These are phyloP conservation scores for Fimicolochytrium jonesii DNA, from an alignment of 192 early-diverging fungal genomes.

Conservation along the genomic window DNA sequence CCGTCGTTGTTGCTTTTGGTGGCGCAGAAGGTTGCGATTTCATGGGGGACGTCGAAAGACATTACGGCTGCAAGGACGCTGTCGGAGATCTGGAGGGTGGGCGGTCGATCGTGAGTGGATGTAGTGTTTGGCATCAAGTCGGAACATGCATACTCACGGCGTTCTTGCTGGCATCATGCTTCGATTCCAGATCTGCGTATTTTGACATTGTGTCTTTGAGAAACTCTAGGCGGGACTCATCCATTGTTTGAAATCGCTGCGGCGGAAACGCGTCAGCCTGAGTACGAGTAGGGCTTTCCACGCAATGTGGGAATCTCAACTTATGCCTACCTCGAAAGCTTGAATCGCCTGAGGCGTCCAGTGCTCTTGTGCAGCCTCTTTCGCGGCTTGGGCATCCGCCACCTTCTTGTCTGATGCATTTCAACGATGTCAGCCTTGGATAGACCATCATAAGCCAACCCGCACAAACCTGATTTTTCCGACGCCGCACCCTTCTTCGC, in stretches of 20 bases:
- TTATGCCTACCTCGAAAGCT: constrained; percentile 19
- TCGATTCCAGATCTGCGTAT: constrained; percentile 22
- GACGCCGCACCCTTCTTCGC: constrained; percentile 18
- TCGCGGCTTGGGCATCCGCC: constrained; percentile 27
- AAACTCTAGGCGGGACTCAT: constrained; percentile 14
- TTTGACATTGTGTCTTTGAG: constrained; percentile 22
- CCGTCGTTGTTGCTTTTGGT: constrained; percentile 18
- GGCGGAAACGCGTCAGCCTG: background rate
- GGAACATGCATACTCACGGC: background rate
- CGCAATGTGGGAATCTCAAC: no score
- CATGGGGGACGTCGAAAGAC: constrained; percentile 24
- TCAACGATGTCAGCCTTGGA: background rate
- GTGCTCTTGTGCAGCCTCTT: constrained; percentile 20
- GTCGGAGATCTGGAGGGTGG: constrained; percentile 33
- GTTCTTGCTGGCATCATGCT: constrained; percentile 10
- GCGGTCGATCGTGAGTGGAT: no score
- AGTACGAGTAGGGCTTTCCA: background rate
- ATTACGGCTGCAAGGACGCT: constrained; percentile 21
- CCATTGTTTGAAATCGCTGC: constrained; percentile 43
- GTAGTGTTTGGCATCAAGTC: no score
- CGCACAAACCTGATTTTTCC: constrained; percentile 23
- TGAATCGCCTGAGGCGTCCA: constrained; percentile 25
- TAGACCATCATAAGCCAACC: background rate
- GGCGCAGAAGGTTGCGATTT: constrained; percentile 21
- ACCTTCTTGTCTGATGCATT: constrained; percentile 24